Conservation (phyloP, 768 basidiomycete species). For the Russula dissimulans region DNA sequence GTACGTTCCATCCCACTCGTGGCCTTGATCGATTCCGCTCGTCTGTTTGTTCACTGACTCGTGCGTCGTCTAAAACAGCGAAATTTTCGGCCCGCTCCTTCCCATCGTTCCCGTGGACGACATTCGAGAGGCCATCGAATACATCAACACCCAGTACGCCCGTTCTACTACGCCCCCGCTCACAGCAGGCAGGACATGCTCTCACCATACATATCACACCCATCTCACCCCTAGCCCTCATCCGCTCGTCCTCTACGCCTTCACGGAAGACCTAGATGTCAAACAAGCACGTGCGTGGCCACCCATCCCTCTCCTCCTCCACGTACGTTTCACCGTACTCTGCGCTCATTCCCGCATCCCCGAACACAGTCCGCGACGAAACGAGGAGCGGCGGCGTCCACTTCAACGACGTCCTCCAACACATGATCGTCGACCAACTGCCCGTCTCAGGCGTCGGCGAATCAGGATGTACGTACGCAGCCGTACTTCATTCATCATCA, state of each 20-base stretch:
- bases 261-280: constrained; percentile 12
- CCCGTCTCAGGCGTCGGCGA: constrained; percentile 25
- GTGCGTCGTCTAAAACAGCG: constrained; percentile 31
- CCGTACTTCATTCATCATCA: background rate
- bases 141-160: constrained; percentile 43
- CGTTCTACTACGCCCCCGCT: background rate
- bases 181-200: background rate
- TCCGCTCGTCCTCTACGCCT: constrained; percentile 16
- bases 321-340: background rate
- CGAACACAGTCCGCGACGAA: constrained; percentile 22
- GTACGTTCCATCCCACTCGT: constrained; percentile 27
- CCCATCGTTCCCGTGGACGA: constrained; percentile 51
- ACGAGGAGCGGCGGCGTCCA: constrained; percentile 27
- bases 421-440: constrained; percentile 16
- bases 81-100: constrained; percentile 65
- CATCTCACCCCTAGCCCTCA: background rate
- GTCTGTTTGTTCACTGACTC: background rate
- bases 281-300: constrained; percentile 11
- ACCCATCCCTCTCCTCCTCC: background rate
- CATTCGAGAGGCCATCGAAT: constrained; percentile 46
- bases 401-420: constrained; percentile 27
- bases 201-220: background rate
- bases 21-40: background rate
- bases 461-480: constrained; percentile 24
- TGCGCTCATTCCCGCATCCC: background rate